phyloP scores from a whole-genome alignment of 2,329 filamentous ascomycete genomes.

The Alternaria panax region DNA sequence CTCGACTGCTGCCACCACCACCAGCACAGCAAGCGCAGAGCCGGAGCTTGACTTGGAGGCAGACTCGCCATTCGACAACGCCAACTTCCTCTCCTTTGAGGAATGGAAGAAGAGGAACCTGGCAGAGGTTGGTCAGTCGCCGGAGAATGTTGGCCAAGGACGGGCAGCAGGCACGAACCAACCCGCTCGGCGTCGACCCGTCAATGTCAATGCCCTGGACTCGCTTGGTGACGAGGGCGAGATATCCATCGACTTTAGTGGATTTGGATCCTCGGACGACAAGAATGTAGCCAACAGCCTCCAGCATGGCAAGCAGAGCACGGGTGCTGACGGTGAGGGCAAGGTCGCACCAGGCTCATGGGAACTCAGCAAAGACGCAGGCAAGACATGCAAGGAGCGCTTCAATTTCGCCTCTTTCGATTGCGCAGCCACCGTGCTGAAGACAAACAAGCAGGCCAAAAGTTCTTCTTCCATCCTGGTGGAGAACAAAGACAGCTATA shows the following conservation, averaged over 20 bases:
- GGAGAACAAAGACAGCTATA: slow-evolving; percentile 98
- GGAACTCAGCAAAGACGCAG: slow-evolving; percentile 83
- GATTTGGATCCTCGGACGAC: slow-evolving; percentile 60
- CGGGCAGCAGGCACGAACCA: slow-evolving; percentile 55
- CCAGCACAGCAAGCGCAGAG: slow-evolving; percentile 26
- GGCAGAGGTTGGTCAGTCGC: slow-evolving; percentile 81
- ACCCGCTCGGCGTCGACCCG: slow-evolving; percentile 60
- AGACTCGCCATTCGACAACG: slow-evolving; percentile 73
- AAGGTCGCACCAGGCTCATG: slow-evolving; percentile 44
- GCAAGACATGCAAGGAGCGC: slow-evolving; percentile 95
- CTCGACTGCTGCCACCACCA: slow-evolving; percentile 9
- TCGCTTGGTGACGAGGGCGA: slow-evolving; percentile 87
- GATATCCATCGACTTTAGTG: slow-evolving; percentile 76
- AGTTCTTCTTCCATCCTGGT: slow-evolving; percentile 87
- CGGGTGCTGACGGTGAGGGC: slow-evolving; percentile 32
- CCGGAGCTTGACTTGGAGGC: slow-evolving; percentile 64
- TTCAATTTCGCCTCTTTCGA: slow-evolving; percentile 99
- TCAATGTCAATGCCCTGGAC: slow-evolving; percentile 73
- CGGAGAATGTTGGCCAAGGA: slow-evolving; percentile 68
- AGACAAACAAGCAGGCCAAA: slow-evolving; percentile 85
- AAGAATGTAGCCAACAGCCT: slow-evolving; percentile 25
- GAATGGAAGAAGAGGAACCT: slow-evolving; percentile 98
- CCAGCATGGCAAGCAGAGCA: slow-evolving; percentile 23
- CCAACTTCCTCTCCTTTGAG: slow-evolving; percentile 93
- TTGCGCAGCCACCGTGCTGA: slow-evolving; percentile 90